Base-by-base conservation (phyloP, 345 rosid species). In the Orychophragmus violaceus region DNA sequence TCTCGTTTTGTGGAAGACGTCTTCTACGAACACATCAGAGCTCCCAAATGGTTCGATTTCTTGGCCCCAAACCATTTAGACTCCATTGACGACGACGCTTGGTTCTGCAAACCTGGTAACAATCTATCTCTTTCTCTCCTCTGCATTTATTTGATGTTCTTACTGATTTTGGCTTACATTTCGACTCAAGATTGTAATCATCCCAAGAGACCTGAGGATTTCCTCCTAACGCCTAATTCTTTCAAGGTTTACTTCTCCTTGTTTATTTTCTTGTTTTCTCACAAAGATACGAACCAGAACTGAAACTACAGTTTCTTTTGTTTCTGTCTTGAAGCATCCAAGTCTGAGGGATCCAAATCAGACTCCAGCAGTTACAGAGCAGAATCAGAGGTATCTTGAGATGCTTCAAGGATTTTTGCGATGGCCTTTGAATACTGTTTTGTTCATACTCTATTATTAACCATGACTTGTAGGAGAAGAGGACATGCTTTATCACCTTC, bases 21-120 rank as follows among this genome's bases (percentile, higher is more conserved):
- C 5, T 72, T 82, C 21, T 94, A 94, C 59, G 99, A 94, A 82
- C 82, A 82, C 80, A 77, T 94, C 21, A 76, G 78, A 37, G 99
- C 97, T 49, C 99, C 99, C 33, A 84, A 83, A 73, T 94, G 96
- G 96, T 83, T 83, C 39, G 95, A 90, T 81, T 82, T 94, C 85
- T 81, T 74, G 76, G 60, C 83, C 22, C 76, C 80, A 5, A 52
- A 39, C 29, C 65, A 69, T n/a, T 44, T 66, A 16, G 69, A 68
- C 54, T 63, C 78, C 62, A 14, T 68, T 5, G 80, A 77, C 29
- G 92, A 84, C 54, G 79, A 79, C 12, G 77, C 85, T 58, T 90
- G 96, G 95, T 94, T 90, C 81, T 94, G 99, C 77, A 82, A 83
- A 77, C 83, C 96, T 51, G 96, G 97, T 88, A 72, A 49, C 44